Base-by-base conservation (phyloP, 345 rosid genomes). In the Gossypium turneri region DNA sequence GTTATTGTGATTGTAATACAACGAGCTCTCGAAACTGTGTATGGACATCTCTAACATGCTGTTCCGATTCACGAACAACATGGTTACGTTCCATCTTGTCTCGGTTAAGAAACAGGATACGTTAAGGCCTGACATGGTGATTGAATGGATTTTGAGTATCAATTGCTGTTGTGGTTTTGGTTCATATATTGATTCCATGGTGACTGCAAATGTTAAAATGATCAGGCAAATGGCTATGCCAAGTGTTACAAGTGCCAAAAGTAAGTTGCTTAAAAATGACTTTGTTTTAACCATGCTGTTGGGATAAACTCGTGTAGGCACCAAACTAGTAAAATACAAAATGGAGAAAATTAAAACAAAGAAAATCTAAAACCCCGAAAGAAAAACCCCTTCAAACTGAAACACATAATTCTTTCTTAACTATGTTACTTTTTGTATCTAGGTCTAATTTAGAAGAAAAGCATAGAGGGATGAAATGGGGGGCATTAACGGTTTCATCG, bases 1-100 rank as follows among this genome's bases (percentile, higher is more conserved):
- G 9, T 76, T 53, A 12, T n/a, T 70, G 51, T 60, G 55, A 41
- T 73, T 60, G 50, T 72, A 76, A 74, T 58, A 72, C 20, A 80
- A 45, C 0, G 43, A 76, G 29, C 64, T 66, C n/a, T 60, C 65
- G 15, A 73, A 76, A 1, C 50, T 44, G 41, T 71, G 62, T 7
- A 79, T 50, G n/a, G 61, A 17, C 19, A 79, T 57, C 29, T 79
- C 79, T 13, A 75, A 65, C 2, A 47, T 41, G 20, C 50, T 38
- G 68, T 79, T 69, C 2, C 43, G 76, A 16, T 79, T 79, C n/a
- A 70, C 82, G 70, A 80, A 80, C 64, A 76, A 24, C 13, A 80
- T 5, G 8, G 34, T 72, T 24, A 72, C 22, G 27, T 64, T 53
- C 73, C 75, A 76, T 17, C 12, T 76, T 58, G 77, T 58, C 3